Conservation (phyloP, 768 basidiomycete genomes). For the Neoboletus brunneissimus region DNA sequence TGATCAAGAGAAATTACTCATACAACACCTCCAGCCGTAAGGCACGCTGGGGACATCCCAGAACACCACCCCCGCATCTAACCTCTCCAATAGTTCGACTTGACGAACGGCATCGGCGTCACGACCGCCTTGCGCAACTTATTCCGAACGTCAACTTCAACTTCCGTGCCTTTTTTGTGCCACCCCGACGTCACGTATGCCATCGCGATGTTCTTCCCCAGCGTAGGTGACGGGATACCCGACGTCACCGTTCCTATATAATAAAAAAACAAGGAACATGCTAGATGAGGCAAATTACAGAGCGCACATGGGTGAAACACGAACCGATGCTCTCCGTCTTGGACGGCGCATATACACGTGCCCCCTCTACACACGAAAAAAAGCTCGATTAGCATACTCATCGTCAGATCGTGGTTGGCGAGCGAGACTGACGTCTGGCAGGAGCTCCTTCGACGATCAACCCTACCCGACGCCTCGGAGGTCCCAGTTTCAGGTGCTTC, state of each 20-base stretch:
- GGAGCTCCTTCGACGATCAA: slow-evolving; percentile 81
- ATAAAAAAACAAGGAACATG: slow-evolving; percentile 17
- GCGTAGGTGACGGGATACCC: slow-evolving; percentile 91
- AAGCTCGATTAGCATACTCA: not conserved
- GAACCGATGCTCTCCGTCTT: slow-evolving; percentile 59
- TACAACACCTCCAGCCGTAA: not conserved
- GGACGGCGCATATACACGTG: slow-evolving; percentile 61
- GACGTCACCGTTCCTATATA: slow-evolving; percentile 85
- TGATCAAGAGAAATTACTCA: not conserved
- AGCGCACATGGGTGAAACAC: slow-evolving; percentile 21
- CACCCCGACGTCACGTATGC: slow-evolving; percentile 78
- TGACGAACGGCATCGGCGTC: slow-evolving; percentile 85
- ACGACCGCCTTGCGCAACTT: slow-evolving; percentile 74
- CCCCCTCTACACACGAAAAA: slow-evolving; percentile 56
- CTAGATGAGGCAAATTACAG: slow-evolving; percentile 1
- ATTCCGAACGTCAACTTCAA: slow-evolving; percentile 81
- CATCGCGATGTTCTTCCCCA: slow-evolving; percentile 94
- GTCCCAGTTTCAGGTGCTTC: slow-evolving; percentile 77
- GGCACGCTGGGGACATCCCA: not conserved
- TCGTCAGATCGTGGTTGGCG: not conserved
- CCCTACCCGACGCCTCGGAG: slow-evolving; percentile 75
- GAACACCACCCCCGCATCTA: slow-evolving; percentile 4
- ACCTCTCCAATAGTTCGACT: slow-evolving; percentile 79
- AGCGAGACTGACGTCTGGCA: slow-evolving; percentile 61
- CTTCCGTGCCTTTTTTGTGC: slow-evolving; percentile 88